Conservation (phyloP, 1,139 yeast species). For the Suhomyces guaymorum region DNA sequence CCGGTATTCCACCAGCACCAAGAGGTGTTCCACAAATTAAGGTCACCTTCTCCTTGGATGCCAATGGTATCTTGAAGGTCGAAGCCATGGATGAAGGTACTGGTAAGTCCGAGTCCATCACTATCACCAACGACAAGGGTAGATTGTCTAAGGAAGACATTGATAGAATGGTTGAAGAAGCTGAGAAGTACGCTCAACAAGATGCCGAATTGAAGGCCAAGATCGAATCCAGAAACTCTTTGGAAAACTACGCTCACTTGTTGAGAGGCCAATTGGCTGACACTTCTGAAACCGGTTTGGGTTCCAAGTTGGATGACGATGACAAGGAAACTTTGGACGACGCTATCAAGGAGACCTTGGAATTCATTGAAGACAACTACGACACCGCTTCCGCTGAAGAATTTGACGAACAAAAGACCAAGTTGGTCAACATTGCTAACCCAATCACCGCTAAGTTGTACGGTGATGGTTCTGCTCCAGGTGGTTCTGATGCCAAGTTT, state of each 20-base stretch:
- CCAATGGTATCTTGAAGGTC: conserved; percentile 51
- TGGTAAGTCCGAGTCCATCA: conserved; percentile 83
- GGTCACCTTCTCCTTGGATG: conserved; percentile 49
- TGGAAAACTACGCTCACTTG: conserved; percentile 49
- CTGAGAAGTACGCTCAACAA: conserved; percentile 86
- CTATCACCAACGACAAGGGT: conserved; percentile 96
- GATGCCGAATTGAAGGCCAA: conserved; percentile 79
- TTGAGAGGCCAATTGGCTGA: conserved; percentile 62
- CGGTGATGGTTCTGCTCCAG: conserved; percentile 51
- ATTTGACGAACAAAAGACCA: conserved; percentile 89
- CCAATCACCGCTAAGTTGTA: conserved; percentile 93
- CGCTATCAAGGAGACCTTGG: conserved; percentile 83
- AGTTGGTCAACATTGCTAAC: conserved; percentile 78
- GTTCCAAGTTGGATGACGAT: conserved; percentile 80
- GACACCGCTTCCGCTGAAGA: conserved; percentile 90
- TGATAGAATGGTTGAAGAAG: conserved; percentile 93
- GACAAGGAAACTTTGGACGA: conserved; percentile 90
- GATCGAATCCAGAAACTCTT: conserved; percentile 63
- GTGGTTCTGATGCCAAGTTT: conserved; percentile 44
- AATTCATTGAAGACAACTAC: conserved; percentile 86
- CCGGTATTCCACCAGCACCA: conserved; percentile 52
- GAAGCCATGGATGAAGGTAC: conserved; percentile 50
- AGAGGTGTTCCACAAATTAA: conserved; percentile 53
- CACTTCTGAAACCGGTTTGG: conserved; percentile 61
- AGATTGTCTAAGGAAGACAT: conserved; percentile 91